Evolutionary conservation across 306 rosid genomes (phyloP).

Genomic region (Delonix regia): DNA sequence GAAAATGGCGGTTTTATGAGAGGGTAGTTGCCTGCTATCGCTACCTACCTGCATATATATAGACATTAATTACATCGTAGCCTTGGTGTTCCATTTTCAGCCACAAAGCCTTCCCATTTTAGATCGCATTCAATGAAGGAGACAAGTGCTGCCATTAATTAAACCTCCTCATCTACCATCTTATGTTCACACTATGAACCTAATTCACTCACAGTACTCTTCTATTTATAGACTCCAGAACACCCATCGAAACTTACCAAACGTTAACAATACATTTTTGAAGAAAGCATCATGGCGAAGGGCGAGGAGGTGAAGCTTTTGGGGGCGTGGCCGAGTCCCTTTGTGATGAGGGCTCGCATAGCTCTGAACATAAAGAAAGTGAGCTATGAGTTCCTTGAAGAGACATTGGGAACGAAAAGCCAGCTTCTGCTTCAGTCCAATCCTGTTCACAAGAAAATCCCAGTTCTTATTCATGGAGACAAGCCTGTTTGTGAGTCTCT

Average conservation of each 20-base stretch:
- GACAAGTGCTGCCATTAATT: background rate
- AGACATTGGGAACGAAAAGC: slow-evolving; percentile 43
- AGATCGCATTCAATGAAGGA: background rate
- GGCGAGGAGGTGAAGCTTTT: slow-evolving; percentile 43
- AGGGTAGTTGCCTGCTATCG: no score
- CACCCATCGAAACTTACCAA: no score
- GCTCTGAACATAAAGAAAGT: slow-evolving; percentile 47
- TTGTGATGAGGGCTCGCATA: slow-evolving; percentile 41
- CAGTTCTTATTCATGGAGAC: slow-evolving; percentile 47
- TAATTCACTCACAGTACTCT: background rate
- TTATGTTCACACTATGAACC: background rate
- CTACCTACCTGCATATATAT: no score
- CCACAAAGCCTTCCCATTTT: background rate
- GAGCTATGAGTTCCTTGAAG: slow-evolving; percentile 43
- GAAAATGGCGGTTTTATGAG: no score
- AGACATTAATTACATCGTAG: background rate
- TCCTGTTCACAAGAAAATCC: slow-evolving; percentile 61
- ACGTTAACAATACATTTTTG: no score
- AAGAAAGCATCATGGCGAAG: slow-evolving; percentile 34
- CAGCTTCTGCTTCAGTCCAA: slow-evolving; percentile 57
- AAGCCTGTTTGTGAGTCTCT: slow-evolving; percentile 55
- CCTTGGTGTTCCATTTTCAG: background rate
- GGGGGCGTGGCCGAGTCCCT: slow-evolving; percentile 55
- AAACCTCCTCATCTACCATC: no score
- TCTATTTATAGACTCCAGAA: background rate